Evolutionary conservation across 2,329 filamentous ascomycete species (phyloP).

Genomic region (Aspergillus puulaauensis): DNA sequence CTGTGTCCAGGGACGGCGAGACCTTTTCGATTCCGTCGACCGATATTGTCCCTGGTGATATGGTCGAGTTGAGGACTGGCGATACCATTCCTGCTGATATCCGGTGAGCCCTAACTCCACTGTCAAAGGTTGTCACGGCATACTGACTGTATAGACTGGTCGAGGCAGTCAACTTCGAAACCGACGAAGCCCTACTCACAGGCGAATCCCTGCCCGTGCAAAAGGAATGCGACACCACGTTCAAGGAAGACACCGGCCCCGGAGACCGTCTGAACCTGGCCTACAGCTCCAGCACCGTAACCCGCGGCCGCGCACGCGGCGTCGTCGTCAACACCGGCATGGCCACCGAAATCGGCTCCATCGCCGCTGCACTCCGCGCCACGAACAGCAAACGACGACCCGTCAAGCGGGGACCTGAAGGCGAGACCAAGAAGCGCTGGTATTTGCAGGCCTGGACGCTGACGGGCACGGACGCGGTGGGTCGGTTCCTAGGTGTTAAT

Average conservation of each 20-base stretch:
- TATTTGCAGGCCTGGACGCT: conserved; percentile 53
- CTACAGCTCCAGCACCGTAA: conserved; percentile 63
- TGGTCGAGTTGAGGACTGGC: conserved; percentile 56
- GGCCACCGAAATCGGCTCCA: conserved; percentile 64
- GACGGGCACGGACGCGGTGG: conserved; percentile 59
- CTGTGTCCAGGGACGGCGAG: conserved; percentile 58
- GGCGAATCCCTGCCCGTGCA: conserved; percentile 62
- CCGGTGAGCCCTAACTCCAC: conserved; percentile 27
- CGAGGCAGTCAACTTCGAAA: conserved; percentile 70
- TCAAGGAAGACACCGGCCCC: conserved; percentile 54
- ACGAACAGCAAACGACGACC: conserved; percentile 53
- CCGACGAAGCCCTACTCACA: conserved; percentile 66
- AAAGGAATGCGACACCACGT: conserved; percentile 50
- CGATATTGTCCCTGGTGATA: conserved; percentile 63
- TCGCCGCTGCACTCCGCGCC: conserved; percentile 63
- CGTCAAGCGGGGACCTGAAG: conserved; percentile 52
- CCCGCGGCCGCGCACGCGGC: conserved; percentile 60
- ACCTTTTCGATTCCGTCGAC: conserved; percentile 54
- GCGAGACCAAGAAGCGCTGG: conserved; percentile 53
- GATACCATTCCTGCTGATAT: conserved; percentile 64
- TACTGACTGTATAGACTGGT: conserved; percentile 36
- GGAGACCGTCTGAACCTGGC: conserved; percentile 63
- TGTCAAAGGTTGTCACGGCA: too few relatives aligned
- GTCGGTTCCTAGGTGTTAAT: conserved; percentile 65
- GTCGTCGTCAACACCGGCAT: conserved; percentile 63